Base-by-base conservation (phyloP, 2,329 filamentous ascomycete species). In the Botrytis galanthina region DNA sequence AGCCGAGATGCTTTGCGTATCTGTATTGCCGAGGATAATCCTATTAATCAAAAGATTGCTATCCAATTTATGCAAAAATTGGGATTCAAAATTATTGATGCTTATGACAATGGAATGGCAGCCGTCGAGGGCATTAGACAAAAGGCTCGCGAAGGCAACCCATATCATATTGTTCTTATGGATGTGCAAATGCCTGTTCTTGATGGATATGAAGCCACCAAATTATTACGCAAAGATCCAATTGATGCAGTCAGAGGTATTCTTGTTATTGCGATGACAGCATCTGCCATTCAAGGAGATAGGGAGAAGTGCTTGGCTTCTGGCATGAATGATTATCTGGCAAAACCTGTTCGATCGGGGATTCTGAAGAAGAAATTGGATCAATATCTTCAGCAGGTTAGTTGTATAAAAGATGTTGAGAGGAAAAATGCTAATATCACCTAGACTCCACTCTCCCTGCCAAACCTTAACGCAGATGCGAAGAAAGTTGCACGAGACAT, bases 241-340 rank as follows among this genome's bases (percentile, higher is more conserved):
- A 88, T 94, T 74, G 91, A 94, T 51, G 88, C 88, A 12, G 93
- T 98, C 18, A 88, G 93, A 70, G 91, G 93, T 76, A 89, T 97
- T 1, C 85, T 98, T n/a, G 93, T 98, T 67, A 98, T 98, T 78
- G 95, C 95, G 72, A 98, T 98, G 95, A 98, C 95, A 1, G 95
- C 95, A 1, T 95, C 92, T 39, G 95, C 95, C 4, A 98, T 98
- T 75, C 93, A 96, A 81, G 95, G 95, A 29, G 95, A 98, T 81
- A 88, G 95, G 66, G 95, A 98, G 81, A 98, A 97, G 83, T 98
- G 95, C 78, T 85, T 98, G n/a, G 93, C 94, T 68, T 93, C 94
- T 1, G 95, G 95, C 62, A 98, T 98, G 95, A 97, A 98, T 82
- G 96, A 98, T 80, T 98, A 98, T 79, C 88, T 98, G 1, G 94